Percentiles rank a stretch among this genome's conserved stretches.
phyloP scores from a whole-genome alignment of 306 rosid species.

The Malus orientalis region DNA sequence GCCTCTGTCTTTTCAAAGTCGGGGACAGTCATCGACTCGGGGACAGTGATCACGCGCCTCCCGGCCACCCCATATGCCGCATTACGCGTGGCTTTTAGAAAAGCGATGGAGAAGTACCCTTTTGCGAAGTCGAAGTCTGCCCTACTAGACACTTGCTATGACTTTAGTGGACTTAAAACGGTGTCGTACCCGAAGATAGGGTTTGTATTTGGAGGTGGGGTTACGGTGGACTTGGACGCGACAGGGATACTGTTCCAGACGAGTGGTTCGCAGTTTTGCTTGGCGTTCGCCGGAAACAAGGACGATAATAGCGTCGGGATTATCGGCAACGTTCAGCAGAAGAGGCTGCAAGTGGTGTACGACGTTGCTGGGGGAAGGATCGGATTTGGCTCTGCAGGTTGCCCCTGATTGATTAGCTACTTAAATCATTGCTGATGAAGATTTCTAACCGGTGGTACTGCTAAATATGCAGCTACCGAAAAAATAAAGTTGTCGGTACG shows the following conservation, averaged over 20 bases:
- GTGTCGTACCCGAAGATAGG: constrained; percentile 4
- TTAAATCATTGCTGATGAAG: neutral
- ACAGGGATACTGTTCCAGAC: neutral
- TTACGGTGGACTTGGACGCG: neutral
- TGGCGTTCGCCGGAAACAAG: constrained; percentile 50
- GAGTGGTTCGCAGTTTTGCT: constrained; percentile 32
- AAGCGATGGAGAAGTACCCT: constrained; percentile 10
- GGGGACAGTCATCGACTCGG: constrained; percentile 22
- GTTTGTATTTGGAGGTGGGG: constrained; percentile 7
- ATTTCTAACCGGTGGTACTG: neutral
- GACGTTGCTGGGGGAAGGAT: constrained; percentile 48
- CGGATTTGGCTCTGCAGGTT: constrained; percentile 50
- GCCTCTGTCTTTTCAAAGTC: constrained; percentile 3
- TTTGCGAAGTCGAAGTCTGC: neutral
- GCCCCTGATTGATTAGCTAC: constrained; percentile 9
- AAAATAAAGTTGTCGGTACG: too few species aligned
- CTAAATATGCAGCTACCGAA: too few species aligned
- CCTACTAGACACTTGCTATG: constrained; percentile 22
- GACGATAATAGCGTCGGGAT: constrained; percentile 35
- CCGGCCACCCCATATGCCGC: constrained; percentile 16
- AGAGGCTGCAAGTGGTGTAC: constrained; percentile 46
- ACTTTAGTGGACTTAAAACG: neutral
- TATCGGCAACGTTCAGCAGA: constrained; percentile 72
- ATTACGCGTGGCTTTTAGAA: constrained; percentile 1
- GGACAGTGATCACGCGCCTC: constrained; percentile 14